Percentiles rank a stretch among this genome's conserved stretches.
Evolutionary conservation across 768 basidiomycete species (phyloP).

Genomic region (Rhizopogon rudus): DNA sequence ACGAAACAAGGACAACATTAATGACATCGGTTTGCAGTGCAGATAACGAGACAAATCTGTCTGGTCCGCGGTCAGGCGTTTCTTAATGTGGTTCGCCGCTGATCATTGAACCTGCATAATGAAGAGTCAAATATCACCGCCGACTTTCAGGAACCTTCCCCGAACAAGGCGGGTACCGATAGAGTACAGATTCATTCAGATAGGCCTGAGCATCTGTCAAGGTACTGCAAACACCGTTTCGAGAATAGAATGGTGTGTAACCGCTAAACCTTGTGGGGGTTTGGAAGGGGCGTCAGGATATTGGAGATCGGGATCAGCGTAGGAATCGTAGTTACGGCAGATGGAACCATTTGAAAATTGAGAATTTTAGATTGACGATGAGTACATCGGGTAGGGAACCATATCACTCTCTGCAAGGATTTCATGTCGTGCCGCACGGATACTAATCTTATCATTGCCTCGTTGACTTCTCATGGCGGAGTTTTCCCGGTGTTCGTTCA

Average conservation of each 20-base stretch:
- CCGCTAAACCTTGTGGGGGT: neutral
- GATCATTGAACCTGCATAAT: neutral
- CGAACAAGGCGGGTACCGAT: conserved; percentile 1
- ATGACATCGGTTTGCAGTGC: neutral
- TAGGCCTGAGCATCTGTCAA: neutral
- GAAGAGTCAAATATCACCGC: neutral
- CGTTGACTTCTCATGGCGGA: neutral
- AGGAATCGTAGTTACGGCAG: neutral
- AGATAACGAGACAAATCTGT: neutral
- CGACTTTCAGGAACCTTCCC: conserved; percentile 1
- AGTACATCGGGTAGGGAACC: neutral
- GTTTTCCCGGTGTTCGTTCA: neutral
- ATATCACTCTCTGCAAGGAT: neutral
- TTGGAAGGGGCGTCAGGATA: neutral
- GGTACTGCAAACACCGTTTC: neutral
- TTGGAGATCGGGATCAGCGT: neutral
- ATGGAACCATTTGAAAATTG: neutral
- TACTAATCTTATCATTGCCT: neutral
- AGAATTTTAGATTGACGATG: neutral
- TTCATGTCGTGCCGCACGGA: neutral
- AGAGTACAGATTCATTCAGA: neutral
- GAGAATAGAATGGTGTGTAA: neutral
- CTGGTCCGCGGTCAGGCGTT: neutral
- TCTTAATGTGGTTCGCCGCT: neutral
- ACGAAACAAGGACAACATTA: neutral